Evolutionary conservation across 2,329 filamentous ascomycete genomes (phyloP).

Genomic region (Myriangium duriaei): DNA sequence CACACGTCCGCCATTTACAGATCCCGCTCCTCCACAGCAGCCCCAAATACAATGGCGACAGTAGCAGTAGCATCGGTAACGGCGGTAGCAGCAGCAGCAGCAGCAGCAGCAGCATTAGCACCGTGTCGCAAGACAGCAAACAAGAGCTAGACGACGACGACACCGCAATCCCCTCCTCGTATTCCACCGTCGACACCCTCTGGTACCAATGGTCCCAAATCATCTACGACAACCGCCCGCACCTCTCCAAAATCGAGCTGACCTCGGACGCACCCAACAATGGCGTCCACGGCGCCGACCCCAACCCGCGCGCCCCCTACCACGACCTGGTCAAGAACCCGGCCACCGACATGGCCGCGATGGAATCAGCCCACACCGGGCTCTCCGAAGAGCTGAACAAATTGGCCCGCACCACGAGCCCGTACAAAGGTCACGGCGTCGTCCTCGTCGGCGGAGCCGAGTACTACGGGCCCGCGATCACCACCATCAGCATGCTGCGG

Average conservation of each 20-base stretch:
- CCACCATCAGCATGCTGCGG: slow-evolving; percentile 34
- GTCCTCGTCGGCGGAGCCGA: slow-evolving; percentile 29
- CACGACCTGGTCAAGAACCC: slow-evolving; percentile 7
- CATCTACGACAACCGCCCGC: slow-evolving; percentile 1
- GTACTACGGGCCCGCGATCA: slow-evolving; percentile 32
- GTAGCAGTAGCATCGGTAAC: no score
- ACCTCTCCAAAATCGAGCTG: not conserved
- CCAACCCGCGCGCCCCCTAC: slow-evolving; percentile 1
- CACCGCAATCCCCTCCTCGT: not conserved
- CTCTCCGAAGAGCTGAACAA: slow-evolving; percentile 7
- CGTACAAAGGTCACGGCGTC: slow-evolving; percentile 19
- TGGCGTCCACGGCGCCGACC: not conserved
- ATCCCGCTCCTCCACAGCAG: no score
- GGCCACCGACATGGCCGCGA: not conserved
- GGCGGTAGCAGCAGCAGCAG: no score
- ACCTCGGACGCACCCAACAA: slow-evolving; percentile 1
- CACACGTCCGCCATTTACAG: no score
- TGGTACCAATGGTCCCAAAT: slow-evolving; percentile 4
- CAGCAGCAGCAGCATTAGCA: not conserved
- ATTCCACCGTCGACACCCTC: not conserved
- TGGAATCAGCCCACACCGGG: slow-evolving; percentile 4
- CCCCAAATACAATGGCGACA: no score
- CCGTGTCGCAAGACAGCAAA: not conserved
- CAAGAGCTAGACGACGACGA: not conserved
- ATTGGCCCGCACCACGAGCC: not conserved